Evolutionary conservation across 2,329 filamentous ascomycete species (phyloP).

Genomic region (Xylaria sp.): DNA sequence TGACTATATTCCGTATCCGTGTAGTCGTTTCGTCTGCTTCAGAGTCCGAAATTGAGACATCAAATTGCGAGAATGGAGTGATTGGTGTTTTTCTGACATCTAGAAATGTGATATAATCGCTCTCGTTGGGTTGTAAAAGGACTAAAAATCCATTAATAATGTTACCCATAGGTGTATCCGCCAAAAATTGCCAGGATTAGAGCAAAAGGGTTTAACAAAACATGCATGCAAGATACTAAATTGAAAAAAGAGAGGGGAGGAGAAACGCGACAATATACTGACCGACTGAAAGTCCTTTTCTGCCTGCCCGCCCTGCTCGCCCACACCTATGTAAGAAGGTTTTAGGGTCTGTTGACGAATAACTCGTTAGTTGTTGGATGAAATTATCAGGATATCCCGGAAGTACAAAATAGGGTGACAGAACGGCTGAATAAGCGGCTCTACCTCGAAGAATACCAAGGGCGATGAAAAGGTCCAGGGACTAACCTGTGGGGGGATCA

Average conservation of each 20-base stretch:
- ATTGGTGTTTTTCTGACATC: slow-evolving; percentile 90
- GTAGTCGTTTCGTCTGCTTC: slow-evolving; percentile 69
- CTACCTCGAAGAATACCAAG: background rate
- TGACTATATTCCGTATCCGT: slow-evolving; percentile 69
- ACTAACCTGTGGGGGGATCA: slow-evolving; percentile 71
- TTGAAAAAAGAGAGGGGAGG: background rate
- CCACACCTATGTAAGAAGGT: slow-evolving; percentile 95
- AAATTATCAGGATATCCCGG: background rate
- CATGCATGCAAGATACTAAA: background rate
- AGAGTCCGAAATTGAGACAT: slow-evolving; percentile 66
- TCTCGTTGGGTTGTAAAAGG: slow-evolving; percentile 85
- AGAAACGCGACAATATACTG: slow-evolving; percentile 9
- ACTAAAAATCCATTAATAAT: slow-evolving; percentile 55
- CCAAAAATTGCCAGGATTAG: no score
- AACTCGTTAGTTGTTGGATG: background rate
- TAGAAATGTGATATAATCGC: slow-evolving; percentile 89
- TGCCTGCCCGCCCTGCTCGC: slow-evolving; percentile 87
- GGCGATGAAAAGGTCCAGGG: background rate
- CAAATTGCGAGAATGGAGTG: slow-evolving; percentile 67
- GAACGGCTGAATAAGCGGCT: background rate
- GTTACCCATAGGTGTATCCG: background rate
- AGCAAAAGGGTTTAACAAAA: background rate
- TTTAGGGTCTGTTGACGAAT: slow-evolving; percentile 73
- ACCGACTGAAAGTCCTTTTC: slow-evolving; percentile 80
- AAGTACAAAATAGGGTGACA: background rate